A percentile compares a stretch with the other conserved stretches of the same genome.
Evolutionary conservation across 2,329 filamentous ascomycete genomes (phyloP).

Genomic region (Diaporthe amygdali): DNA sequence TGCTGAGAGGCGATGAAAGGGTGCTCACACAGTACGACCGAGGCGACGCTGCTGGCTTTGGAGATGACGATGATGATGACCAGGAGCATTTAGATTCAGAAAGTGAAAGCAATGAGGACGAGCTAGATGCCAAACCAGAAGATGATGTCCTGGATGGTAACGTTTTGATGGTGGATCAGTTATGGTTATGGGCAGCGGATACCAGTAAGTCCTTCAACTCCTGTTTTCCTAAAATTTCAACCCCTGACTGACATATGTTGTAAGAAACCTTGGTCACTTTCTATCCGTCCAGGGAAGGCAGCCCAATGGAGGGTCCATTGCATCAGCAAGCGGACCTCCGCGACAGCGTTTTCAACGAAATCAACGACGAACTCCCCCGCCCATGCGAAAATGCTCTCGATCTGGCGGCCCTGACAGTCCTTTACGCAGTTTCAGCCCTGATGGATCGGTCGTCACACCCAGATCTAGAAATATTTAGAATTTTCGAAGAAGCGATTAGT

Average conservation of each 20-base stretch:
- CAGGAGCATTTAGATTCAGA: background rate
- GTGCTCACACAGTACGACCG: background rate
- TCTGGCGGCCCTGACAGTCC: constrained; percentile 60
- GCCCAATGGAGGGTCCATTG: constrained; percentile 54
- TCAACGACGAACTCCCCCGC: constrained; percentile 65
- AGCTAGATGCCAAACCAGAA: constrained; percentile 30
- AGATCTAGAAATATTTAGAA: constrained; percentile 63
- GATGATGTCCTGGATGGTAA: constrained; percentile 49
- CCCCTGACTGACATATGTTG: background rate
- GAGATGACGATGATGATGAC: constrained; percentile 16
- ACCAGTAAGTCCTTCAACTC: constrained; percentile 42
- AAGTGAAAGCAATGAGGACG: background rate
- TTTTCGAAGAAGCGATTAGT: constrained; percentile 33
- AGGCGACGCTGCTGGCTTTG: background rate
- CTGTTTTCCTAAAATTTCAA: background rate
- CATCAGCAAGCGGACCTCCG: constrained; percentile 62
- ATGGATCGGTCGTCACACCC: constrained; percentile 61
- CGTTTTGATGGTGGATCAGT: constrained; percentile 65
- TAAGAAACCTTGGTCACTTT: constrained; percentile 54
- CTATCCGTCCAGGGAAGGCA: constrained; percentile 55
- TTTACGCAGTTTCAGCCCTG: constrained; percentile 63
- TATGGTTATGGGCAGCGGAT: constrained; percentile 62
- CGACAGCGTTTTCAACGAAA: constrained; percentile 66
- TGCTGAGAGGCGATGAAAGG: background rate
- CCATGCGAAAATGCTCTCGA: constrained; percentile 64